Conservation (phyloP, 208 protist species). For the Leishmania guyanensis region DNA sequence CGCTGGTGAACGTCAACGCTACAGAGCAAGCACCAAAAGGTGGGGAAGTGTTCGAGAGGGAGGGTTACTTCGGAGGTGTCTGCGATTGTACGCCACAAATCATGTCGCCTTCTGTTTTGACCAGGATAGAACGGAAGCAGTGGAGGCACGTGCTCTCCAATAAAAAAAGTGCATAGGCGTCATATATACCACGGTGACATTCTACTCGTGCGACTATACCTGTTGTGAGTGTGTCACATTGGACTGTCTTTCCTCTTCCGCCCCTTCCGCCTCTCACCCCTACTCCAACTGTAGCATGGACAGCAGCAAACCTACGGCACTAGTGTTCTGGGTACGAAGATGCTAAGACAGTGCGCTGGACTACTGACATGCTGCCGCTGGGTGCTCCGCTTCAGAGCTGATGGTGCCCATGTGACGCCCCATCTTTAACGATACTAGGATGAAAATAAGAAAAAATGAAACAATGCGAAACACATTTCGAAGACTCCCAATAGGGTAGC, state of each 20-base stretch:
- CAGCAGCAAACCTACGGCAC: background rate
- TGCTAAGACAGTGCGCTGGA: background rate
- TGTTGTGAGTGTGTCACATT: background rate
- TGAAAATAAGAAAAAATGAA: background rate
- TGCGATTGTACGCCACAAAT: background rate
- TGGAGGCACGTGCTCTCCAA: background rate
- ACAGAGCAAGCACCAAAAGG: background rate
- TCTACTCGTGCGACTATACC: background rate
- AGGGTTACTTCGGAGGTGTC: background rate
- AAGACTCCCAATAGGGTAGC: background rate
- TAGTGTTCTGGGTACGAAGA: background rate
- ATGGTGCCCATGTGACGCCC: background rate
- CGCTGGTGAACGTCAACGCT: background rate
- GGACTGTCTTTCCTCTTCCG: background rate
- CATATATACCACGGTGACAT: background rate
- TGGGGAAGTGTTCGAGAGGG: background rate
- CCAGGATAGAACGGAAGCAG: background rate
- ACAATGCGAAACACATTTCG: background rate
- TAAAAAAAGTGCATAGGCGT: background rate
- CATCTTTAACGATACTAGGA: background rate
- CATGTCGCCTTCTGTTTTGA: background rate
- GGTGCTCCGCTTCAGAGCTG: background rate
- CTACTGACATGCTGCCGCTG: background rate
- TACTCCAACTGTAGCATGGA: background rate
- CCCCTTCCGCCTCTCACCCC: background rate